Percentiles rank a stretch among this genome's conserved stretches.
phyloP scores from a whole-genome alignment of 78 protist species.

The Dictyostelium firmibasis region DNA sequence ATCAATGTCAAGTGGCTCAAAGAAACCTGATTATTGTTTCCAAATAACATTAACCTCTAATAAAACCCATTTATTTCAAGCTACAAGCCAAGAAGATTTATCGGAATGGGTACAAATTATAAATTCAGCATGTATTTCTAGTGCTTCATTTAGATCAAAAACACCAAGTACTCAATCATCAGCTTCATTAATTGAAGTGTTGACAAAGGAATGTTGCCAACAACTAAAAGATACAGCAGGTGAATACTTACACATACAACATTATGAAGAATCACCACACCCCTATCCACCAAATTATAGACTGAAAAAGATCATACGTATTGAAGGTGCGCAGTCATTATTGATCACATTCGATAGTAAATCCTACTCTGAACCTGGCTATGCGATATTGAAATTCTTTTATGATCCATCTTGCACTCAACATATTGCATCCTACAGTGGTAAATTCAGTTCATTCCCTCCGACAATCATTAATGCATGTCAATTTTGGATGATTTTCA shows the following conservation, averaged over 20 bases:
- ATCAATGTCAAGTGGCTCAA: not conserved
- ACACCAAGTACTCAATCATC: not conserved
- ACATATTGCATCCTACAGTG: slow-evolving; percentile 36
- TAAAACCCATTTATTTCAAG: slow-evolving; percentile 40
- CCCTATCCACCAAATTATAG: slow-evolving; percentile 46
- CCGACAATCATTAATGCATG: slow-evolving; percentile 17
- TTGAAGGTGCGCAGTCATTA: slow-evolving; percentile 59
- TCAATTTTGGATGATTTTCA: slow-evolving; percentile 49
- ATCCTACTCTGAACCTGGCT: slow-evolving; percentile 35
- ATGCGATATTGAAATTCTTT: slow-evolving; percentile 21
- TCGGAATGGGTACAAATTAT: slow-evolving; percentile 54
- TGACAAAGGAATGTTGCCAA: slow-evolving; percentile 21
- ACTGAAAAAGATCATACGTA: slow-evolving; percentile 38
- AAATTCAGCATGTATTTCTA: slow-evolving; percentile 38
- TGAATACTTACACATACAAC: not conserved
- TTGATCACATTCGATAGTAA: slow-evolving; percentile 23
- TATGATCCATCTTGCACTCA: slow-evolving; percentile 55
- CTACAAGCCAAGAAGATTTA: slow-evolving; percentile 22
- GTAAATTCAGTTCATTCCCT: slow-evolving; percentile 30
- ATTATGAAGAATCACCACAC: slow-evolving; percentile 58
- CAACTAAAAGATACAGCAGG: slow-evolving; percentile 28
- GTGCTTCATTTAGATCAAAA: slow-evolving; percentile 46
- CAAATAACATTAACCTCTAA: slow-evolving; percentile 42
- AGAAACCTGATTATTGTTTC: slow-evolving; percentile 14
- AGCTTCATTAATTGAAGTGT: slow-evolving; percentile 19